phyloP scores from a whole-genome alignment of 2,329 filamentous ascomycete species.

The Pseudogymnoascus sp. region DNA sequence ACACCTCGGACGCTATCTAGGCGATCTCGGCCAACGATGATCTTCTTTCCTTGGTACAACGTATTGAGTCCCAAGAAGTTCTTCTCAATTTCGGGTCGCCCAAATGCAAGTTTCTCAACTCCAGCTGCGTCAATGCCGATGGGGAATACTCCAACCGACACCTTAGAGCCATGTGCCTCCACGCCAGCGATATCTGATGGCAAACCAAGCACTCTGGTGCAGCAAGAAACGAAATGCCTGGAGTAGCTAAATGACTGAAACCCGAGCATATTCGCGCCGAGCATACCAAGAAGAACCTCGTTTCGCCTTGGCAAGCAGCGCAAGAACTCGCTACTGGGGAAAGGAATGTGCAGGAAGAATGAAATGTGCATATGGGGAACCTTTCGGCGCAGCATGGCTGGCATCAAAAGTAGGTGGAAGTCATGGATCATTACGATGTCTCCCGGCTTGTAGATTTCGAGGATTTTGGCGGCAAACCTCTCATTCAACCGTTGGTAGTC shows the following conservation, averaged over 20 bases:
- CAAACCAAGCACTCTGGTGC: slow-evolving; percentile 83
- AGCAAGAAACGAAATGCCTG: slow-evolving; percentile 89
- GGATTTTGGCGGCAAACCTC: slow-evolving; percentile 80
- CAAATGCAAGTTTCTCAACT: slow-evolving; percentile 68
- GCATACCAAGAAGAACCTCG: slow-evolving; percentile 79
- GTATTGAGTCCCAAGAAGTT: slow-evolving; percentile 63
- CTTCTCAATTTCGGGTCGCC: slow-evolving; percentile 58
- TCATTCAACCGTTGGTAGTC: slow-evolving; percentile 93
- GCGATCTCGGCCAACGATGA: slow-evolving; percentile 92
- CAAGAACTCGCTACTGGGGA: slow-evolving; percentile 93
- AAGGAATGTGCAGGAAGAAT: slow-evolving; percentile 90
- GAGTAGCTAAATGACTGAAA: slow-evolving; percentile 96
- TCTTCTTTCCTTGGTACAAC: slow-evolving; percentile 80
- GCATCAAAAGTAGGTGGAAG: slow-evolving; percentile 85
- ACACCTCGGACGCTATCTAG: slow-evolving; percentile 88
- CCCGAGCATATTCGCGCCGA: slow-evolving; percentile 86
- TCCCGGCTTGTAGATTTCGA: slow-evolving; percentile 82
- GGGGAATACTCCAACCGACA: slow-evolving; percentile 87
- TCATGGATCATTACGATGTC: slow-evolving; percentile 91
- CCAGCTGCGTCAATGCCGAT: slow-evolving; percentile 87
- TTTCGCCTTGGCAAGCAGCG: slow-evolving; percentile 81
- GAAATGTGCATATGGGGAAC: slow-evolving; percentile 86
- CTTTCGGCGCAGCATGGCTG: slow-evolving; percentile 77
- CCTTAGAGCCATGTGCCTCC: slow-evolving; percentile 79
- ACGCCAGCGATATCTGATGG: slow-evolving; percentile 78